Conservation (phyloP, 129 eudicot species). For the Lactuca saligna region DNA sequence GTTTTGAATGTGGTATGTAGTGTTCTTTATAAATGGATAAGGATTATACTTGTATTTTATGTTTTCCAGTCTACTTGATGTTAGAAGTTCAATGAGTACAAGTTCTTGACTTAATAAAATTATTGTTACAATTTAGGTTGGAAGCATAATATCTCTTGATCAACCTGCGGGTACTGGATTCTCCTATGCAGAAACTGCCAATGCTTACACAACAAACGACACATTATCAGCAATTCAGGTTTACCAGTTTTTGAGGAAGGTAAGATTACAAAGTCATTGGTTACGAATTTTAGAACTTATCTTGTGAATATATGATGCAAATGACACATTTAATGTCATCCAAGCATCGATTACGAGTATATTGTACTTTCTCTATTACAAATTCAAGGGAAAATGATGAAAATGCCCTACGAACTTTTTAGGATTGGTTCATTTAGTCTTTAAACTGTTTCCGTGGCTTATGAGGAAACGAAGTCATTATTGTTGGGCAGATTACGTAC, state of each 20-base stretch:
- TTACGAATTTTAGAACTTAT: background rate
- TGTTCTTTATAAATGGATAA: too few relatives aligned
- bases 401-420: too few relatives aligned
- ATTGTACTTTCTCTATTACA: background rate
- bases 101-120: too few relatives aligned
- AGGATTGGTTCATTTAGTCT: too few relatives aligned
- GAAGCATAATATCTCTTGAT: slow-evolving; percentile 18
- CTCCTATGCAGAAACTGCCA: slow-evolving; percentile 21
- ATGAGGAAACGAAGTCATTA: too few relatives aligned
- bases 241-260: slow-evolving; percentile 33
- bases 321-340: background rate
- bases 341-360: background rate
- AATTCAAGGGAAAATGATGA: too few relatives aligned
- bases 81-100: too few relatives aligned
- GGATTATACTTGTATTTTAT: too few relatives aligned
- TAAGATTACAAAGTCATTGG: background rate
- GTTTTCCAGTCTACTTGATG: too few relatives aligned
- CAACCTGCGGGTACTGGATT: slow-evolving; percentile 13
- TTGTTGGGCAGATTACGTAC: too few relatives aligned
- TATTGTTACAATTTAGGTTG: slow-evolving; percentile 18
- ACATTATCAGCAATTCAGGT: slow-evolving; percentile 15
- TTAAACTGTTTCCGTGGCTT: too few relatives aligned
- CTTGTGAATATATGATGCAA: background rate
- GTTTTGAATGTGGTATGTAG: too few relatives aligned
- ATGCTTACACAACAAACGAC: slow-evolving; percentile 16